These are phyloP conservation scores for Boletellus deceptivus DNA, from an alignment of 1,284 basidiomycete genomes.

Conservation along the genomic window DNA sequence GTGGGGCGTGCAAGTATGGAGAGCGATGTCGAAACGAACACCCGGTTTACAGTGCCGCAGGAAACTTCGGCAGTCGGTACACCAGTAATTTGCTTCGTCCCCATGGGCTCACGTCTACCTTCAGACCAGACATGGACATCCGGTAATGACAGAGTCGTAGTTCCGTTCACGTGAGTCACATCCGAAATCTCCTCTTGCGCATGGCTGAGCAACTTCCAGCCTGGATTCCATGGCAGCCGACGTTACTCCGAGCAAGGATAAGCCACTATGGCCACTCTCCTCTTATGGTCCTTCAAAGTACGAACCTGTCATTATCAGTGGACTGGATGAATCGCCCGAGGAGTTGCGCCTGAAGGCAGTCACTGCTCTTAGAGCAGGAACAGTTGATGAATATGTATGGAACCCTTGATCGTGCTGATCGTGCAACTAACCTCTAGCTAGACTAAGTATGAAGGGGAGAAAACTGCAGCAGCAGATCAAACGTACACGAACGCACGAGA, in stretches of 20 bases:
- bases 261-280: slow-evolving; percentile 81
- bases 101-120: slow-evolving; percentile 9
- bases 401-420: not conserved
- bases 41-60: slow-evolving; percentile 41
- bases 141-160: slow-evolving; percentile 21
- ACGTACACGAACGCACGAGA: slow-evolving; percentile 45
- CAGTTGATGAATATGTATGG: slow-evolving; percentile 60
- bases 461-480: slow-evolving; percentile 40
- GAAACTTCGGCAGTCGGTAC: slow-evolving; percentile 38
- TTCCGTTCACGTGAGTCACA: slow-evolving; percentile 45
- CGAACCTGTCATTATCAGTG: slow-evolving; percentile 67
- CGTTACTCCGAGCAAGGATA: slow-evolving; percentile 57
- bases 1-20: slow-evolving; percentile 70
- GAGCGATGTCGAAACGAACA: slow-evolving; percentile 69
- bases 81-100: slow-evolving; percentile 4
- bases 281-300: slow-evolving; percentile 78
- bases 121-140: slow-evolving; percentile 46
- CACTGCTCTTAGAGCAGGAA: slow-evolving; percentile 56
- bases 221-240: slow-evolving; percentile 61
- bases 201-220: slow-evolving; percentile 37
- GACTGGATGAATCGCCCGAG: slow-evolving; percentile 76
- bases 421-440: slow-evolving; percentile 22
- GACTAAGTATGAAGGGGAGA: slow-evolving; percentile 56
- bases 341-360: slow-evolving; percentile 76
- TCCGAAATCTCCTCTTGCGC: slow-evolving; percentile 8